Evolutionary conservation across 179 eudicot genomes (phyloP).

Genomic region (Silene noctiflora): DNA sequence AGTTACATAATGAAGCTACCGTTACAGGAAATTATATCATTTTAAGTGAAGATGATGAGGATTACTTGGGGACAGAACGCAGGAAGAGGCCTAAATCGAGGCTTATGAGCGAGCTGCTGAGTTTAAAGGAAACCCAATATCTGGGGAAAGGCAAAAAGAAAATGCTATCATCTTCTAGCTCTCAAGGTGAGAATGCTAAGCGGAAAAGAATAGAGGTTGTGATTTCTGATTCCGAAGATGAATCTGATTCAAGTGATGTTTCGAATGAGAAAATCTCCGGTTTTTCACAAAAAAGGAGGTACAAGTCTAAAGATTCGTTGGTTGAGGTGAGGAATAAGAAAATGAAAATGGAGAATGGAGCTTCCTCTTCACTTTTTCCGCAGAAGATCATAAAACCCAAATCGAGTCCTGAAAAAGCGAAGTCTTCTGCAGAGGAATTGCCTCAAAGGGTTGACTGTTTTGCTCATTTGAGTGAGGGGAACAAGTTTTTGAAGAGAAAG

Average conservation of each 20-base stretch:
- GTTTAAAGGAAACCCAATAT: neutral
- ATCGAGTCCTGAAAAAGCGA: too few relatives aligned
- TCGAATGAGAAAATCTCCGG: slow-evolving; percentile 23
- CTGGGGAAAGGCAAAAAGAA: slow-evolving; percentile 17
- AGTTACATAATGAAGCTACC: slow-evolving; percentile 7
- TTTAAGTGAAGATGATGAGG: slow-evolving; percentile 35
- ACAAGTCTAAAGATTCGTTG: slow-evolving; percentile 24
- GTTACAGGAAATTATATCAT: neutral
- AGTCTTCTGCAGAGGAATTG: too few relatives aligned
- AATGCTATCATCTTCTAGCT: slow-evolving; percentile 6
- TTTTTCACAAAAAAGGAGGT: slow-evolving; percentile 18
- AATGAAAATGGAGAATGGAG: too few relatives aligned
- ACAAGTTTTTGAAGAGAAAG: too few relatives aligned
- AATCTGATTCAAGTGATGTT: slow-evolving; percentile 22
- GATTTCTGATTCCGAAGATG: slow-evolving; percentile 26
- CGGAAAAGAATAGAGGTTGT: slow-evolving; percentile 20
- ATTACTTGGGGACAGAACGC: slow-evolving; percentile 28
- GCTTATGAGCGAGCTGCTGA: slow-evolving; percentile 32
- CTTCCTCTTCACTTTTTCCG: too few relatives aligned
- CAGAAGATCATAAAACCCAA: too few relatives aligned
- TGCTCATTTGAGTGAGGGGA: too few relatives aligned
- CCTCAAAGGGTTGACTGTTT: too few relatives aligned
- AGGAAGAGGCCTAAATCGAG: slow-evolving; percentile 30
- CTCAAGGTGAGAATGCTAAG: slow-evolving; percentile 21
- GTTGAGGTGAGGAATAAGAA: slow-evolving; percentile 19